Base-by-base conservation (phyloP, 2,329 filamentous ascomycete species). In the Macrophomina pseudophaseolina region DNA sequence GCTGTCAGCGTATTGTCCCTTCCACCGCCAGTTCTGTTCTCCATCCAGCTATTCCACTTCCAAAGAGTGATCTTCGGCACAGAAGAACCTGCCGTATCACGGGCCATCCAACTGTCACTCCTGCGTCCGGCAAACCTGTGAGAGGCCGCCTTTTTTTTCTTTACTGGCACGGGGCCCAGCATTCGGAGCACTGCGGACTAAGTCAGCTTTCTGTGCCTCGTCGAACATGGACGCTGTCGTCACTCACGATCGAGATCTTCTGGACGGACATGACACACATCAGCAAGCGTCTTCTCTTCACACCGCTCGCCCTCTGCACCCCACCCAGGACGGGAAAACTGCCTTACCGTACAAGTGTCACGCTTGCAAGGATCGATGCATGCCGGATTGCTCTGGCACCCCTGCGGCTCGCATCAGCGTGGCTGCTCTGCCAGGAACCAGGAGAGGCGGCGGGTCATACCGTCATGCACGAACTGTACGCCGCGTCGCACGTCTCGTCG, bases 331-430 rank as follows among this genome's bases (percentile, higher is more conserved):
- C 14, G 18, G 23, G 46, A 16, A 59, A 35, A 42, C n/a, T 49
- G 44, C 46, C 65, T 62, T 53, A 66, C 65, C 48, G 23, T 11
- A 54, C 65, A 66, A 38, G 65, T 66, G 56, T 44, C 35, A 66
- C 65, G 65, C 35, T 62, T 60, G 38, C 65, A 66, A 62, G 65
- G 65, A 46, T 66, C 56, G 48, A 66, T 66, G 65, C 65, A 66
- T 46, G 48, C 56, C 18, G 56, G 54, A 44, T 60, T 62, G 65
- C 65, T 38, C 30, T 53, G 49, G 56, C 65, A 66, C 32, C 65
- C 54, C 65, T 66, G 65, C 35, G 38, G 16, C 14, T 32, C 28
- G 42, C 18, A 59, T 66, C 54, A 65, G 42, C 59, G 49, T 46
- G 54, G 54, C 38, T 16, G 49, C n/a, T 23, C 52, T 58, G 40